phyloP scores from a whole-genome alignment of 257 asterid species.

The Paraleonurus japonicus region DNA sequence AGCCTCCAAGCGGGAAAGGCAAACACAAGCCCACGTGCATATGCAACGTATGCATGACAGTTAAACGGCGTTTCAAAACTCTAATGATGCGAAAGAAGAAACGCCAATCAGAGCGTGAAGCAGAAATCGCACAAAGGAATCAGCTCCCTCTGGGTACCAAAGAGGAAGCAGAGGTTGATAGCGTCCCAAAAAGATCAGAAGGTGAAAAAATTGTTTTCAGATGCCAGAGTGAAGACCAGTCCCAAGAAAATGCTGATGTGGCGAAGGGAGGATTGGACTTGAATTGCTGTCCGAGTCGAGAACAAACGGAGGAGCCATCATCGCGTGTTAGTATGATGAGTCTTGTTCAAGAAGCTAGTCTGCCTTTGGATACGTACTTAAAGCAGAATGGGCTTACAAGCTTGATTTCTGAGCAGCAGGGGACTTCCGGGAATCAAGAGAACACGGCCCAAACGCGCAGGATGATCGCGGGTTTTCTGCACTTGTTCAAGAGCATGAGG shows the following conservation, averaged over 20 bases:
- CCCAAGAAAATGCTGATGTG: slow-evolving; percentile 44
- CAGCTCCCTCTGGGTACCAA: slow-evolving; percentile 44
- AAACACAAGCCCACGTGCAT: slow-evolving; percentile 92
- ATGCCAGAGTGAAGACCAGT: slow-evolving; percentile 38
- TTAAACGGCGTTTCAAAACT: slow-evolving; percentile 89
- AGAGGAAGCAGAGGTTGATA: slow-evolving; percentile 71
- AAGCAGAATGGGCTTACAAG: slow-evolving; percentile 87
- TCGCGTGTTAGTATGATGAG: slow-evolving; percentile 67
- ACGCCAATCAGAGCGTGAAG: slow-evolving; percentile 92
- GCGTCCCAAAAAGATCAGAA: slow-evolving; percentile 42
- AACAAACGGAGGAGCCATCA: slow-evolving; percentile 23
- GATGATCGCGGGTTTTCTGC: slow-evolving; percentile 38
- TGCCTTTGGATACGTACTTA: slow-evolving; percentile 75
- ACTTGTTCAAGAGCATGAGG: slow-evolving; percentile 45
- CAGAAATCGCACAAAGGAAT: slow-evolving; percentile 71
- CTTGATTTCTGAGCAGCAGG: slow-evolving; percentile 59
- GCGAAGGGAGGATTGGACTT: slow-evolving; percentile 59
- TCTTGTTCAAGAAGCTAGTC: slow-evolving; percentile 82
- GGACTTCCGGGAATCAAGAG: slow-evolving; percentile 35
- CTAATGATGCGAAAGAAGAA: slow-evolving; percentile 98
- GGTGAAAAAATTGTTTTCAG: slow-evolving; percentile 35
- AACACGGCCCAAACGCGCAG: slow-evolving; percentile 29
- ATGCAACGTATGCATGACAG: slow-evolving; percentile 98
- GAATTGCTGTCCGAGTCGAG: slow-evolving; percentile 63
- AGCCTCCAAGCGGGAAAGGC: slow-evolving; percentile 98